Evolutionary conservation across 805 yeast species (phyloP).

Genomic region (Teunomyces panamensis): DNA sequence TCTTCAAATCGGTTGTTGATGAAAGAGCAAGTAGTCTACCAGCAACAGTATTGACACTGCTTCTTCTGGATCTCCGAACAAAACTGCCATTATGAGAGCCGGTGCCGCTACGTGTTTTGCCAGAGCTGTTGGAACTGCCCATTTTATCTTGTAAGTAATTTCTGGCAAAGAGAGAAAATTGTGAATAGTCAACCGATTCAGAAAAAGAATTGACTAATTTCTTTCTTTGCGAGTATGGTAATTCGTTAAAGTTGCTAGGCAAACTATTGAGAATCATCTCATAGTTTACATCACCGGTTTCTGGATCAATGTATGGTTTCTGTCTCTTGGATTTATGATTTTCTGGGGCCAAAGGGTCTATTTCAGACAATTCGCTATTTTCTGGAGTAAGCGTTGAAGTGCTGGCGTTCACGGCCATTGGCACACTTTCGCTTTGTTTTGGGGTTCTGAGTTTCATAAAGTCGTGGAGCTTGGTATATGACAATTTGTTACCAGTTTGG

Average conservation of each 20-base stretch:
- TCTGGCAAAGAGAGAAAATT: constrained; percentile 40
- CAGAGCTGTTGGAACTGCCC: constrained; percentile 17
- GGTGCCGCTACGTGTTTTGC: constrained; percentile 15
- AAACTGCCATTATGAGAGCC: constrained; percentile 24
- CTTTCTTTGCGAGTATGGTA: constrained; percentile 62
- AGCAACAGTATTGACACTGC: constrained; percentile 38
- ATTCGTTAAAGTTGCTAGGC: constrained; percentile 52
- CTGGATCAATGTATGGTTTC: constrained; percentile 21
- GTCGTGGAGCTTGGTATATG: constrained; percentile 21
- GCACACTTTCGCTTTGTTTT: constrained; percentile 1
- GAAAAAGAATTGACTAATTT: constrained; percentile 39
- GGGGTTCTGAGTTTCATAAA: constrained; percentile 20
- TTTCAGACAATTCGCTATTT: background rate
- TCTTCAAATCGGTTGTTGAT: constrained; percentile 34
- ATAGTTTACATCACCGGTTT: constrained; percentile 33
- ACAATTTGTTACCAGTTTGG: constrained; percentile 8
- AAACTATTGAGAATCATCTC: constrained; percentile 39
- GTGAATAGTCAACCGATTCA: constrained; percentile 41
- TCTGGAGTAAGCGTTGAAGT: constrained; percentile 11
- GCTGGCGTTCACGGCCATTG: constrained; percentile 4
- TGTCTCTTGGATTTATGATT: constrained; percentile 22
- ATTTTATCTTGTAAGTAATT: constrained; percentile 26
- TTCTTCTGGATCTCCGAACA: constrained; percentile 27
- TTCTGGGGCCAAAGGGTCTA: constrained; percentile 5
- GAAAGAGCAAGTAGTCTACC: constrained; percentile 37